Conservation (phyloP, 495 filamentous ascomycete genomes). For the Penicillium samsonianum region DNA sequence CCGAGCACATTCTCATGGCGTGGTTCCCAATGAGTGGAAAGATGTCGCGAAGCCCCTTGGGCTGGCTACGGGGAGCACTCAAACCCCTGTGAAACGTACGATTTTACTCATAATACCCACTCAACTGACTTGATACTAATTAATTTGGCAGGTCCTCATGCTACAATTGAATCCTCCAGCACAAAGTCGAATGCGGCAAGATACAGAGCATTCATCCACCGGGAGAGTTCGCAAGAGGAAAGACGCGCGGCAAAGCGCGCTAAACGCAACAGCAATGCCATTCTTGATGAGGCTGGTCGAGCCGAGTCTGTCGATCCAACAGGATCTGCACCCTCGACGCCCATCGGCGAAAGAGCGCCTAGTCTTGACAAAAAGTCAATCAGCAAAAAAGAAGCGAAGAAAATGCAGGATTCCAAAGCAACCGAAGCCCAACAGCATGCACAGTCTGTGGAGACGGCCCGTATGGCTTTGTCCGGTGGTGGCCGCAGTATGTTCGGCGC, state of each 20-base stretch:
- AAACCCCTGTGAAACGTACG: constrained; percentile 65
- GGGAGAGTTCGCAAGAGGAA: constrained; percentile 50
- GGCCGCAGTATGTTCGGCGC: constrained; percentile 44
- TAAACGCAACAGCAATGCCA: constrained; percentile 46
- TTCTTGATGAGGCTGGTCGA: constrained; percentile 41
- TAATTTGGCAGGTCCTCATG: constrained; percentile 35
- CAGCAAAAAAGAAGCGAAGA: constrained; percentile 55
- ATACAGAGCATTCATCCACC: constrained; percentile 36
- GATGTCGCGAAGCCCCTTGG: constrained; percentile 58
- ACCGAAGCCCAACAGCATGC: constrained; percentile 54
- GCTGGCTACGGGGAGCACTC: constrained; percentile 38
- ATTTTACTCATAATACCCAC: neutral
- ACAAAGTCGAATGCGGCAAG: constrained; percentile 36
- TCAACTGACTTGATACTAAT: constrained; percentile 12
- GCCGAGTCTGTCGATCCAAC: constrained; percentile 41
- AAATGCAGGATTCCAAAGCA: constrained; percentile 49
- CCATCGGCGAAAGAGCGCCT: constrained; percentile 45
- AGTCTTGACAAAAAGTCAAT: constrained; percentile 58
- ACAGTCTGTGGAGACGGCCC: constrained; percentile 50
- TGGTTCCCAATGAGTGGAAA: constrained; percentile 67
- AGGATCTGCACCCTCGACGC: constrained; percentile 45
- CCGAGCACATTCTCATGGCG: constrained; percentile 69
- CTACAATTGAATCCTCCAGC: constrained; percentile 21
- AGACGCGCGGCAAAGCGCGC: constrained; percentile 52
- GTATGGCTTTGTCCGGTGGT: constrained; percentile 39